Conservation (phyloP, 2,329 filamentous ascomycete genomes). For the Nigrograna mackinnonii region DNA sequence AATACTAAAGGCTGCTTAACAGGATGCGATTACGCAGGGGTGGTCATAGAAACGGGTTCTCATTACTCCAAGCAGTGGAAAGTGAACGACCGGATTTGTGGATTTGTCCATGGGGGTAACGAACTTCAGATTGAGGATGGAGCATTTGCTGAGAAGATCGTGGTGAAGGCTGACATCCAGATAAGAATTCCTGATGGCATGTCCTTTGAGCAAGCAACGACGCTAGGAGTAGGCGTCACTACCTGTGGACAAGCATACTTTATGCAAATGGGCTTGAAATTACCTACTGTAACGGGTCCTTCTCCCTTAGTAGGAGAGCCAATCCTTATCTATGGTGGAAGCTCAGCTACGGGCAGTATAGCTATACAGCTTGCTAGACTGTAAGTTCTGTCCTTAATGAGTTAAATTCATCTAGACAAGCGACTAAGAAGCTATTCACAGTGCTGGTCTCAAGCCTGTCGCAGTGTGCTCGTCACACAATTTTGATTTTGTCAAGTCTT, state of each 20-base stretch:
- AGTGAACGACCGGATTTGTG: slow-evolving; percentile 10
- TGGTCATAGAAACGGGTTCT: slow-evolving; percentile 25
- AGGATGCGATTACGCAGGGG: slow-evolving; percentile 55
- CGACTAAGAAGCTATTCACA: no score
- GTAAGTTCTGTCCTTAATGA: no score
- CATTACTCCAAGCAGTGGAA: slow-evolving; percentile 6
- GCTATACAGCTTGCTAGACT: slow-evolving; percentile 50
- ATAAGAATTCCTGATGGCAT: slow-evolving; percentile 50
- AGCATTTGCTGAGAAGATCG: slow-evolving; percentile 54
- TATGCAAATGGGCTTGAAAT: no score
- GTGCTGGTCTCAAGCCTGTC: slow-evolving; percentile 11
- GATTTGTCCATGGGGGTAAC: slow-evolving; percentile 12
- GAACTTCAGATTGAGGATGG: slow-evolving; percentile 49
- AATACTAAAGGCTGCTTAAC: slow-evolving; percentile 15
- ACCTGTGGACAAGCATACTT: slow-evolving; percentile 52
- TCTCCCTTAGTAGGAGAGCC: slow-evolving; percentile 15
- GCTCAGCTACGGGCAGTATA: slow-evolving; percentile 48
- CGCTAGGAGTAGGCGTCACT: slow-evolving; percentile 49
- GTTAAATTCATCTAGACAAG: no score
- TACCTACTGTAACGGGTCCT: no score
- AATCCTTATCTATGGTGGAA: slow-evolving; percentile 42
- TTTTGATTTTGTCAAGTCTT: slow-evolving; percentile 12
- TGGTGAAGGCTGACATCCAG: slow-evolving; percentile 51
- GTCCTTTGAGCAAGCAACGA: slow-evolving; percentile 50
- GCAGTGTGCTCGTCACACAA: slow-evolving; percentile 13